Evolutionary conservation across 257 asterid species (phyloP).

Genomic region (Jaltomata sinuosa): DNA sequence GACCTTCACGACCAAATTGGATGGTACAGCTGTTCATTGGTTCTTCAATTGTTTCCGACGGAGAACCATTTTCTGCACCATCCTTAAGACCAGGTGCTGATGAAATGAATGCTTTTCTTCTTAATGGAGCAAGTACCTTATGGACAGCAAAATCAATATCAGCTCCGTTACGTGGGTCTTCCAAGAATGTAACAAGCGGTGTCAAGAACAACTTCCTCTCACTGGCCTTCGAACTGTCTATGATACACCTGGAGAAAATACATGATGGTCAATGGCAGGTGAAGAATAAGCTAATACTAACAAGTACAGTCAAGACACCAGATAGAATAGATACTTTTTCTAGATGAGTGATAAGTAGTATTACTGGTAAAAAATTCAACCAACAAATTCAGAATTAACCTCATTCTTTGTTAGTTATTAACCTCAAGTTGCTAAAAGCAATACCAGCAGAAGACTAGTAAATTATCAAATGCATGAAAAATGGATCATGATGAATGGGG

Average conservation of each 20-base stretch:
- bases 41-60: constrained; percentile 21
- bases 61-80: constrained; percentile 27
- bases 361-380: background rate
- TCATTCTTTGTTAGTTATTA: background rate
- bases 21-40: constrained; percentile 17
- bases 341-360: background rate
- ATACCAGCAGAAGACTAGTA: background rate
- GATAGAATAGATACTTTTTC: background rate
- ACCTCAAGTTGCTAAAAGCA: background rate
- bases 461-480: background rate
- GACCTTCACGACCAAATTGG: constrained; percentile 20
- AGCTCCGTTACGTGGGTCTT: constrained; percentile 54
- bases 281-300: background rate
- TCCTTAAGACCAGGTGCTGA: constrained; percentile 17
- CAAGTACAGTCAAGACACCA: background rate
- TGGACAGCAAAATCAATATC: constrained; percentile 64
- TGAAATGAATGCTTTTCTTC: constrained; percentile 31
- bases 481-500: background rate
- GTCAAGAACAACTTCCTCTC: constrained; percentile 81
- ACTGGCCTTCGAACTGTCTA: constrained; percentile 24
- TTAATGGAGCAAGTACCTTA: constrained; percentile 57
- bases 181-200: constrained; percentile 78
- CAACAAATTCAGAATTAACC: background rate
- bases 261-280: background rate
- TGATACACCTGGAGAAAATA: constrained; percentile 28